These are phyloP conservation scores for Xylaria palmicola DNA, from an alignment of 495 filamentous ascomycete species.

Conservation along the genomic window DNA sequence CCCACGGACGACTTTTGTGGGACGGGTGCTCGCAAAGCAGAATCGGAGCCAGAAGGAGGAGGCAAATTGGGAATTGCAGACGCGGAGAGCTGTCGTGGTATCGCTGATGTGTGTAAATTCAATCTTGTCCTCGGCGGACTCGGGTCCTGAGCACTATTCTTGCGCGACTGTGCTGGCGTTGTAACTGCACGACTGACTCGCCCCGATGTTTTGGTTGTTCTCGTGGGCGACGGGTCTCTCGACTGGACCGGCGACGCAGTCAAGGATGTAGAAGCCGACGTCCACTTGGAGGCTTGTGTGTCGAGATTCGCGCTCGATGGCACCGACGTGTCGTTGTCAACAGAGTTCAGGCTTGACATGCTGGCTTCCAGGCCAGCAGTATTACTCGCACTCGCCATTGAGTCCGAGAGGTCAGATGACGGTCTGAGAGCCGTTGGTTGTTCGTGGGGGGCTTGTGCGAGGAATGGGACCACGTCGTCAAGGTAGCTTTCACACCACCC, in stretches of 20 bases:
- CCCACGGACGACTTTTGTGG: constrained; percentile 55
- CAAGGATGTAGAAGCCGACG: constrained; percentile 48
- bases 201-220: constrained; percentile 31
- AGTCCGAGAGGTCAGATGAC: constrained; percentile 18
- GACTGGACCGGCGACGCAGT: constrained; percentile 49
- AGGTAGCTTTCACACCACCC: constrained; percentile 27
- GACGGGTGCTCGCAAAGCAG: constrained; percentile 56
- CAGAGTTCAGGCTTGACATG: constrained; percentile 28
- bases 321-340: constrained; percentile 29
- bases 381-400: constrained; percentile 24
- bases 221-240: constrained; percentile 51
- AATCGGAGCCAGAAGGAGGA: constrained; percentile 54
- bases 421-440: constrained; percentile 1
- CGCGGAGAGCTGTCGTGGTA: constrained; percentile 55
- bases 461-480: constrained; percentile 33
- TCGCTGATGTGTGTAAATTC: too few species aligned
- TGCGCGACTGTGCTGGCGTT: constrained; percentile 55
- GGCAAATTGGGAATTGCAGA: constrained; percentile 59
- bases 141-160: constrained; percentile 64
- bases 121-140: constrained; percentile 62
- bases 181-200: constrained; percentile 23
- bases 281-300: constrained; percentile 38
- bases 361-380: constrained; percentile 31
- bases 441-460: constrained; percentile 22
- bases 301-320: constrained; percentile 31